Evolutionary conservation across 345 rosid genomes (phyloP), one percentile per base, ranked within the genome.

Genomic region (Melastoma malabathricum): DNA sequence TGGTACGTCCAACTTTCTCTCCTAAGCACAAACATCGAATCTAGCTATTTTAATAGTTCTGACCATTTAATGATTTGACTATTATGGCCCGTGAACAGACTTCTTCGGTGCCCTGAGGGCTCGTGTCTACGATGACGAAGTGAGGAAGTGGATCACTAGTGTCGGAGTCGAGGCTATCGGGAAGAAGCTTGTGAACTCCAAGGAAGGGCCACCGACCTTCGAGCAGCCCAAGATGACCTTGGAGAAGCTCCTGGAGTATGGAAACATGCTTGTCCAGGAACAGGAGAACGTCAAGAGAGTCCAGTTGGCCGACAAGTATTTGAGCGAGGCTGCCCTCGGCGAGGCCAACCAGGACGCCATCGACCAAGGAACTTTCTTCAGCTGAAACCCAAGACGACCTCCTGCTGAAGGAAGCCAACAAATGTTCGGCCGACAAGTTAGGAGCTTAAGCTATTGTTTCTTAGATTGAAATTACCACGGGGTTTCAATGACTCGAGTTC

Each of bases 271-370:
- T 17, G 66, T 62, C 4, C 66, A 62, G 43, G 66, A 62, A 19
- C 66, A 62, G 60, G 66, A 62, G 45, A 62, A 62, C 14, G 66
- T 62, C 14, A 62, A 62, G 66, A 62, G 66, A 62, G 66, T 62
- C 50, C 66, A 62, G 47, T 50, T 62, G 54, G 66, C 66, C 5
- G 66, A 62, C 60, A 55, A 55, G 66, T 62, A 62, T 50, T 43
- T 62, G 60, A 62, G 56, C 13, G 60, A 55, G 4, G 66, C 66
- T 0, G 66, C 66, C 51, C 66, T 62, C 13, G 66, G 66, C 10
- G 66, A 62, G 23, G 66, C 66, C 50, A 62, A 62, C 56, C 43
- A 48, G 60, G 66, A 62, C 23, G 55, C 66, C 56, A 48, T 62
- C 9, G 38, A 55, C 6, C 55, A 44, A 6, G 66, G 66, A 15